Percentiles rank a stretch among this genome's conserved stretches.
phyloP scores from a whole-genome alignment of 192 early-diverging fungal species.

The Umbelopsis isabellina region DNA sequence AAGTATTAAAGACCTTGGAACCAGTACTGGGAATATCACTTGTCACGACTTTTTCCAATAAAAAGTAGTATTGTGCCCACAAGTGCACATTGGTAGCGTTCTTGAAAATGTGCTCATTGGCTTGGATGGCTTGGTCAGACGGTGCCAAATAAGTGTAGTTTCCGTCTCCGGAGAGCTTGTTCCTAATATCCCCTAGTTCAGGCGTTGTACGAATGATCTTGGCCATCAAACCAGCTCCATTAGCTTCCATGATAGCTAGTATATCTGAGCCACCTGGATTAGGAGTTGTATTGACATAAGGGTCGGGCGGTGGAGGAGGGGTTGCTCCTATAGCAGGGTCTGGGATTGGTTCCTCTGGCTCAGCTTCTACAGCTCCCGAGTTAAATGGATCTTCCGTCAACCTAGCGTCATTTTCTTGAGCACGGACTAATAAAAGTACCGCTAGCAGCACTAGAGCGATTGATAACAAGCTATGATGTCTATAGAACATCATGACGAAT shows the following conservation, averaged over 20 bases:
- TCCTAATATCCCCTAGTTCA: background rate
- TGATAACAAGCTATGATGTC: constrained; percentile 3
- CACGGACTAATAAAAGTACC: constrained; percentile 5
- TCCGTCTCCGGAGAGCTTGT: background rate
- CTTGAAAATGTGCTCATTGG: background rate
- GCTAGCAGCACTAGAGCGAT: background rate
- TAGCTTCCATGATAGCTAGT: background rate
- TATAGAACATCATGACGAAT: background rate
- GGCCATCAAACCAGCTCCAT: background rate
- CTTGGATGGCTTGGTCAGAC: background rate
- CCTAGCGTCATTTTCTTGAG: constrained; percentile 16
- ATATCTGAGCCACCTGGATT: background rate
- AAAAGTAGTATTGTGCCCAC: background rate
- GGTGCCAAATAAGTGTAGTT: background rate
- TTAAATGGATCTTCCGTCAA: background rate
- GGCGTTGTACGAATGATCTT: background rate
- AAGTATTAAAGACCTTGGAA: constrained; percentile 1
- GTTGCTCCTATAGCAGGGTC: too few relatives aligned
- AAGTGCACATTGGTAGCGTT: background rate
- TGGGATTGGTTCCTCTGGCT: too few relatives aligned
- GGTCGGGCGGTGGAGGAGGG: too few relatives aligned
- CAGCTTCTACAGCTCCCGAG: too few relatives aligned
- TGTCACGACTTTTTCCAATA: background rate
- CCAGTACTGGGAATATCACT: background rate
- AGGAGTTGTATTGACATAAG: background rate